Base-by-base conservation (phyloP, 768 basidiomycete species). In the Astraeus odoratus region DNA sequence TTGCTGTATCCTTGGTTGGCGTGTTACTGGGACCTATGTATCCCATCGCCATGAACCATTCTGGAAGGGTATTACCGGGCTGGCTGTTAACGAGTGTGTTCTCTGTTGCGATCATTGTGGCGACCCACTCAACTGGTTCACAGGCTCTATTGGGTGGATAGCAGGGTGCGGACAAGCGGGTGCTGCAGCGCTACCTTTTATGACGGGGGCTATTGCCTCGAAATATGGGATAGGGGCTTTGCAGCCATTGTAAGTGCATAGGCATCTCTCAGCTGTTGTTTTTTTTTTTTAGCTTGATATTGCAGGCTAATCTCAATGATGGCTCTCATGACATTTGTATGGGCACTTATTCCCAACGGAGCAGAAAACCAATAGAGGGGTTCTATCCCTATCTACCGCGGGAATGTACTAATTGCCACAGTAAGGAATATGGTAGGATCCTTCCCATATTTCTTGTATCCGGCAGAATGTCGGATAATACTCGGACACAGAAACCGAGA, bases 131-230 rank as follows among this genome's bases (percentile, higher is more conserved):
- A n/a, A n/a, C n/a, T n/a, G n/a, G n/a, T 8, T 24, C 29, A 8
- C 20, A 36, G 77, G 73, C 20, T 72, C 78, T 8, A 79, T 83
- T 27, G 81, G 81, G 7, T 83, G 80, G 80, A 79, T 82, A 24
- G 78, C 79, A 5, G 78, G 76, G 3, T 73, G 79, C 25, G 85
- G 86, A 0, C 80, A 83, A 56, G 78, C 83, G 3, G 86, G 86
- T n/a, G 78, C 79, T 33, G 86, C 86, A 0, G 50, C 83, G 7
- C 56, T 88, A 5, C 86, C 87, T 0, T 86, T 89, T 52, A 71
- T 86, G 49, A 82, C 82, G 1, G 85, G 86, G 19, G 73, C 78
- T 2, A 72, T 89, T 20, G 76, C 86, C 5, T 70, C 71, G 20
- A 77, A 70, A 47, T 74, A 77, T 30, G 85, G 75, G 0, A 77